phyloP scores from a whole-genome alignment of 164 flowering plant species.

The Stephania japonica region DNA sequence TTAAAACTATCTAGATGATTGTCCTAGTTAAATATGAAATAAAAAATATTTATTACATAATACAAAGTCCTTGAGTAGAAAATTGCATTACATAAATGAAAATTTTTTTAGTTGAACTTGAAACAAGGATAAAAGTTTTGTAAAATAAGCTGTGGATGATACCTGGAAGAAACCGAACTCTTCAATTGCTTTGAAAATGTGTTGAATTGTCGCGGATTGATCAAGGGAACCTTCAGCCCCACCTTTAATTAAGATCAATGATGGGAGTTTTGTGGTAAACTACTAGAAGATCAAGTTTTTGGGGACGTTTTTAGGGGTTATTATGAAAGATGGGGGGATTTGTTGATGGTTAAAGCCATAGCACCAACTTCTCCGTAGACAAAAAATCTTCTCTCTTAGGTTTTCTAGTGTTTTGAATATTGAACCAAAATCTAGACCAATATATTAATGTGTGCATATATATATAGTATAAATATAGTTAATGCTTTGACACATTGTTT shows the following conservation, averaged over 20 bases:
- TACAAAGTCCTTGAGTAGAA: too few relatives aligned
- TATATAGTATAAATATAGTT: neutral
- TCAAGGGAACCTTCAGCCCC: neutral
- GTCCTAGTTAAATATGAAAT: too few relatives aligned
- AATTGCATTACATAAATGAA: too few relatives aligned
- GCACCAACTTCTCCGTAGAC: constrained; percentile 1
- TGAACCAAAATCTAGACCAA: too few relatives aligned
- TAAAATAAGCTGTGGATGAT: neutral
- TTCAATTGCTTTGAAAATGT: constrained; percentile 1
- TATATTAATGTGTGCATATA: neutral
- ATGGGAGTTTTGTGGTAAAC: neutral
- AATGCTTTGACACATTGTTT: too few relatives aligned
- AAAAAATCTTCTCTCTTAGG: neutral
- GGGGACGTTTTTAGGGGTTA: neutral
- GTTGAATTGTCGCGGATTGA: neutral
- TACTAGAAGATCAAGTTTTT: neutral
- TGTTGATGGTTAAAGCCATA: neutral
- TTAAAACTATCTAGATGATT: too few relatives aligned
- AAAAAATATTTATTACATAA: too few relatives aligned
- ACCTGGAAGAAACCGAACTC: constrained; percentile 10
- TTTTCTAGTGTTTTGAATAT: neutral
- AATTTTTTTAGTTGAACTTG: too few relatives aligned
- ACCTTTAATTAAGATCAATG: neutral
- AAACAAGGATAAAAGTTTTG: too few relatives aligned
- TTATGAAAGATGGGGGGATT: neutral